A percentile compares a stretch with the other conserved stretches of the same genome.
These are phyloP conservation scores for Podospora anserina DNA, from an alignment of 495 filamentous ascomycete genomes.

Conservation along the genomic window DNA sequence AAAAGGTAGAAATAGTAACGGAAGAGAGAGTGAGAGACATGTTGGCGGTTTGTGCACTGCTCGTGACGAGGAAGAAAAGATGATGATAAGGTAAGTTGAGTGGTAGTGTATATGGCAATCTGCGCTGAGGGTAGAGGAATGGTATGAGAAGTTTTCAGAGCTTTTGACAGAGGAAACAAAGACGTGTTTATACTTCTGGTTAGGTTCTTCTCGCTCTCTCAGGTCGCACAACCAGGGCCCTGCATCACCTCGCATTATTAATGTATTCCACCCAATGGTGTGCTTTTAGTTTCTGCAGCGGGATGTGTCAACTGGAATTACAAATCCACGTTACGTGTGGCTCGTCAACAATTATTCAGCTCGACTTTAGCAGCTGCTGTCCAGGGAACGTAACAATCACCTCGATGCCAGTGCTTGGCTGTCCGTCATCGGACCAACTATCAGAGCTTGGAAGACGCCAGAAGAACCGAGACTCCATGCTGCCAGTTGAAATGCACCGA, in stretches of 20 bases:
- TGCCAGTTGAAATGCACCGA: not conserved
- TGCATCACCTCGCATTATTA: not conserved
- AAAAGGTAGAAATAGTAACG: not conserved
- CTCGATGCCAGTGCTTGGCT: not conserved
- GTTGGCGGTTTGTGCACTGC: not conserved
- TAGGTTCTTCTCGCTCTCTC: not conserved
- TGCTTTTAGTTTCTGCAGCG: not conserved
- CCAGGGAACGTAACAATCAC: no score
- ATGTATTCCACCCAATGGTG: not conserved
- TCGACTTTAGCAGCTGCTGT: not conserved
- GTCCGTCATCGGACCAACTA: not conserved
- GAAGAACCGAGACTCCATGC: not conserved
- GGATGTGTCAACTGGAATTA: not conserved
- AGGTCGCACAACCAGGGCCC: not conserved
- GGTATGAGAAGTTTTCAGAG: no score
- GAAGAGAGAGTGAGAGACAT: not conserved
- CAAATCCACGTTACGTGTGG: not conserved
- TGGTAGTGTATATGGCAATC: not conserved
- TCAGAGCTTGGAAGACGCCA: no score
- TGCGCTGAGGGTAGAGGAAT: not conserved
- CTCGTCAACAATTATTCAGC: not conserved
- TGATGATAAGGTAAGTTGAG: not conserved
- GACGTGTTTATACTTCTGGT: not conserved
- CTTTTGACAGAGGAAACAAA: not conserved
- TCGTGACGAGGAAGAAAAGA: not conserved